Evolutionary conservation across 192 early-diverging fungal species (phyloP).

Genomic region (Rhizoclosmatium sp.): DNA sequence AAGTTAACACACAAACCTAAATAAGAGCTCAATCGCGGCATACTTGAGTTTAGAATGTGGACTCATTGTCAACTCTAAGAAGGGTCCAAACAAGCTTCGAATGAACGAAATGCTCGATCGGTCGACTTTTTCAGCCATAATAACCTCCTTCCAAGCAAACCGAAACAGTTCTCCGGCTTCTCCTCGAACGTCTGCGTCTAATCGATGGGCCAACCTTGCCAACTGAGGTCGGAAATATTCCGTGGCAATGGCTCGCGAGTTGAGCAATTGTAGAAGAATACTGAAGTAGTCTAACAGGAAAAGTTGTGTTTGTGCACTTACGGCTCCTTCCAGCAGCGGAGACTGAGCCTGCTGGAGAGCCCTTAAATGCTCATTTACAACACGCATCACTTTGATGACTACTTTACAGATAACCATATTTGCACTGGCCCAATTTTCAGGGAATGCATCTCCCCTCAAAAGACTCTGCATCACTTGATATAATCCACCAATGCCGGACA

Average conservation of each 20-base stretch:
- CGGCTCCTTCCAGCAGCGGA: constrained; percentile 1
- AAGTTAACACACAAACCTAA: constrained; percentile 39
- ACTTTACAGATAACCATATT: constrained; percentile 50
- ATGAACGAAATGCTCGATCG: constrained; percentile 41
- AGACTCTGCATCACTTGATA: constrained; percentile 43
- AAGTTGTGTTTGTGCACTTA: constrained; percentile 32
- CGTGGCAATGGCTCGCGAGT: constrained; percentile 62
- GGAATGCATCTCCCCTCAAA: constrained; percentile 47
- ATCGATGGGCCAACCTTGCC: constrained; percentile 61
- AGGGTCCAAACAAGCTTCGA: constrained; percentile 49
- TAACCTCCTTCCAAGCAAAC: constrained; percentile 61
- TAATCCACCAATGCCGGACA: background rate
- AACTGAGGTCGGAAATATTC: constrained; percentile 65
- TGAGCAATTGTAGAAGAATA: constrained; percentile 60
- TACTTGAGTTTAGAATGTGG: constrained; percentile 49
- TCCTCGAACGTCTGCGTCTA: constrained; percentile 69
- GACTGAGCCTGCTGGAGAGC: constrained; percentile 21
- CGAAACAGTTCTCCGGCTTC: constrained; percentile 61
- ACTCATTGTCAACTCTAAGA: constrained; percentile 59
- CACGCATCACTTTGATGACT: constrained; percentile 40
- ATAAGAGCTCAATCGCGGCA: constrained; percentile 55
- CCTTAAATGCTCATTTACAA: constrained; percentile 45
- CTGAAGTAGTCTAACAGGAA: constrained; percentile 54
- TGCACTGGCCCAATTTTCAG: constrained; percentile 46
- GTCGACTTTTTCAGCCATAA: constrained; percentile 42